Conservation (phyloP, 768 basidiomycete species). For the Neoboletus subvelutipes region DNA sequence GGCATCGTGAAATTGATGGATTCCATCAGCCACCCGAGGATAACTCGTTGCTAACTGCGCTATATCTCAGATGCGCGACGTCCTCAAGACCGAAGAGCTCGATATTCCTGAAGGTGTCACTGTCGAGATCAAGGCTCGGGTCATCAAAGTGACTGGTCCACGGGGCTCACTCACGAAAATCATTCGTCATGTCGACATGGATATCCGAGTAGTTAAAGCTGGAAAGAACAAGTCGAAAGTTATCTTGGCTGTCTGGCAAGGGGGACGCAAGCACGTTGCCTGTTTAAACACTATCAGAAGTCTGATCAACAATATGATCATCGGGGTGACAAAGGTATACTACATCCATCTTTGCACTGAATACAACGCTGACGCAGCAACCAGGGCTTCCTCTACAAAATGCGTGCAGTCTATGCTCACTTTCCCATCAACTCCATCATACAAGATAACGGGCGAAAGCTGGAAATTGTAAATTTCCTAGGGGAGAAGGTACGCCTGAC, state of each 20-base stretch:
- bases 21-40: constrained; percentile 35
- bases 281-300: constrained; percentile 96
- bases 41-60: constrained; percentile 28
- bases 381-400: constrained; percentile 99
- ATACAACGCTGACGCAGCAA: constrained; percentile 3
- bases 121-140: constrained; percentile 84
- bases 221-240: constrained; percentile 72
- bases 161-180: constrained; percentile 91
- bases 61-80: constrained; percentile 77
- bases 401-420: constrained; percentile 99
- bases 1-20: constrained; percentile 33
- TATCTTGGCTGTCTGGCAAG: constrained; percentile 96
- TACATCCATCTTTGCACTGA: not conserved
- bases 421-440: constrained; percentile 99
- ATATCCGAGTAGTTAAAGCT: constrained; percentile 75
- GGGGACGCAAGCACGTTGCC: constrained; percentile 96
- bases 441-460: constrained; percentile 62
- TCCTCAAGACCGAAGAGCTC: constrained; percentile 92
- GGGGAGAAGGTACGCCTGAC: constrained; percentile 77
- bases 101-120: constrained; percentile 83
- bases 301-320: constrained; percentile 96
- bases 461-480: constrained; percentile 95
- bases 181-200: constrained; percentile 92
- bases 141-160: constrained; percentile 90
- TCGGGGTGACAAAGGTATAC: constrained; percentile 88